A percentile compares a stretch with the other conserved stretches of the same genome.
Conservation (phyloP, 495 filamentous ascomycete species). For the Glarea lozoyensis region DNA sequence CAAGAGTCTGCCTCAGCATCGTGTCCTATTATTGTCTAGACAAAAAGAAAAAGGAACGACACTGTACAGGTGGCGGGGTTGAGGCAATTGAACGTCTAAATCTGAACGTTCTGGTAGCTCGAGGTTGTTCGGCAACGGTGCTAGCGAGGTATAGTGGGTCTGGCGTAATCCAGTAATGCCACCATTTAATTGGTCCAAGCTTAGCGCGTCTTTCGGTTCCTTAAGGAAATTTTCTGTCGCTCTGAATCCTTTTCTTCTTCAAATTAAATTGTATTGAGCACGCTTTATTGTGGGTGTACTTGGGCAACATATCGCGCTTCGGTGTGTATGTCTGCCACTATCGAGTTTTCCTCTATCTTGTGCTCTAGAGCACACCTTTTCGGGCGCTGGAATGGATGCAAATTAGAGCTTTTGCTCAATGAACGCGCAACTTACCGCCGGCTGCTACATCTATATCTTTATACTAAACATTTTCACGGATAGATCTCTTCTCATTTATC, state of each 20-base stretch:
- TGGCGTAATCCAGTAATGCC: slow-evolving; percentile 16
- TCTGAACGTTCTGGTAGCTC: slow-evolving; percentile 12
- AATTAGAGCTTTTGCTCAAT: slow-evolving; percentile 36
- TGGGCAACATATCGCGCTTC: slow-evolving; percentile 28
- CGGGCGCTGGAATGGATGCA: slow-evolving; percentile 52
- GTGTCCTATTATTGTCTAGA: slow-evolving; percentile 42
- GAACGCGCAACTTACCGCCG: slow-evolving; percentile 48
- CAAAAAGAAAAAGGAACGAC: slow-evolving; percentile 24
- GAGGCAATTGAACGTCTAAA: slow-evolving; percentile 11
- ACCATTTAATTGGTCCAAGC: slow-evolving; percentile 25
- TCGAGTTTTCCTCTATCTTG: slow-evolving; percentile 54
- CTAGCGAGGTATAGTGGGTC: slow-evolving; percentile 3
- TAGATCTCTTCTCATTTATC: no score
- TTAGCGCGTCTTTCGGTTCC: slow-evolving; percentile 17
- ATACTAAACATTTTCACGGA: no score
- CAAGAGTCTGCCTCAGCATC: slow-evolving; percentile 83
- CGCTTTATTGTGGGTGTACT: slow-evolving; percentile 81
- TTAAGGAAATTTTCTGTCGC: slow-evolving; percentile 22
- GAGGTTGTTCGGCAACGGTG: slow-evolving; percentile 8
- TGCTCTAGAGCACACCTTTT: slow-evolving; percentile 42
- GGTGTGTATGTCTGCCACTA: slow-evolving; percentile 28
- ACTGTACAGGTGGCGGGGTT: slow-evolving; percentile 19
- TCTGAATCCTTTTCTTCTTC: slow-evolving; percentile 13
- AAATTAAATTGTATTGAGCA: slow-evolving; percentile 34
- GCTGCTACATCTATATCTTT: slow-evolving; percentile 36